phyloP scores from a whole-genome alignment of 768 basidiomycete species.

The Lentinula raphanica region DNA sequence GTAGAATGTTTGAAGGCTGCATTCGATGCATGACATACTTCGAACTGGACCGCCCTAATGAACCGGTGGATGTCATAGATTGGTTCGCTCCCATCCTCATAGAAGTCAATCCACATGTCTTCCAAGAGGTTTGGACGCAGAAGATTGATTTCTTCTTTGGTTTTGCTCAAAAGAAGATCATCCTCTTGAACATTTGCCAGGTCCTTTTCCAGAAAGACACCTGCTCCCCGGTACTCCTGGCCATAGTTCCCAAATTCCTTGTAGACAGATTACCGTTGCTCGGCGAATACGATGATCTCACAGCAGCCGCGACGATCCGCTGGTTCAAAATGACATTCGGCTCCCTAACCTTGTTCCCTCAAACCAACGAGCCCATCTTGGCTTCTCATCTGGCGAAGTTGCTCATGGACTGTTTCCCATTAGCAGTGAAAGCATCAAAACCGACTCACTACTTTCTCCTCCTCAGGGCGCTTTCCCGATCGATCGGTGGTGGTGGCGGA shows the following conservation, averaged over 20 bases:
- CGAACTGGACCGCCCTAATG: constrained; percentile 56
- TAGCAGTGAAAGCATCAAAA: constrained; percentile 86
- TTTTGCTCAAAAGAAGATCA: constrained; percentile 66
- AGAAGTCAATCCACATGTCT: constrained; percentile 86
- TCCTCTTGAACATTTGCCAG: constrained; percentile 82
- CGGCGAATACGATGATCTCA: constrained; percentile 79
- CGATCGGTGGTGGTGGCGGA: constrained; percentile 87
- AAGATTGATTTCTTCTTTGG: constrained; percentile 90
- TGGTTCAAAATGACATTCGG: constrained; percentile 95
- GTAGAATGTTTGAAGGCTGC: constrained; percentile 81
- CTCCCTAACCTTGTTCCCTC: constrained; percentile 71
- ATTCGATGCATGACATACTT: constrained; percentile 83
- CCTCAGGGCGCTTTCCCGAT: constrained; percentile 86
- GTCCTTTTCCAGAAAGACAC: constrained; percentile 73
- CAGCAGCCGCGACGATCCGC: constrained; percentile 79
- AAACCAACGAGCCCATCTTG: constrained; percentile 84
- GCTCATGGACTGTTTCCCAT: constrained; percentile 93
- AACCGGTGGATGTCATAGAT: constrained; percentile 74
- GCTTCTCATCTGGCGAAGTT: constrained; percentile 88
- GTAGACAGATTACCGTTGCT: constrained; percentile 76
- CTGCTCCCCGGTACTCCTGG: constrained; percentile 76
- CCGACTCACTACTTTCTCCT: constrained; percentile 92
- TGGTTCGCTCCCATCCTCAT: constrained; percentile 72
- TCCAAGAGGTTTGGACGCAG: constrained; percentile 94
- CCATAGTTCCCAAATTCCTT: constrained; percentile 84